Conservation (phyloP, 495 filamentous ascomycete genomes). For the Neurospora sp. region DNA sequence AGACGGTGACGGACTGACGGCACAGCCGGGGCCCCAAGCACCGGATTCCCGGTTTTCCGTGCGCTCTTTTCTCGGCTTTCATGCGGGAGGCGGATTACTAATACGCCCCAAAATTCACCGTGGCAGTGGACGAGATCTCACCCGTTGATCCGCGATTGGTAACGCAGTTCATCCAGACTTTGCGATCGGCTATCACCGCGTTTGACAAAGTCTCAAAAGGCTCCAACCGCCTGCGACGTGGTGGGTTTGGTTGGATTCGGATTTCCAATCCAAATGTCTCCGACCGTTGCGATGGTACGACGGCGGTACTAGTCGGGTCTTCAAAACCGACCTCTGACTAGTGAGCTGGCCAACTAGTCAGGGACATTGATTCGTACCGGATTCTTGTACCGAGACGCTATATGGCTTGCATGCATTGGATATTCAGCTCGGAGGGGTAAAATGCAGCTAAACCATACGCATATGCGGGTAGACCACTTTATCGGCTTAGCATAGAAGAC, state of each 20-base stretch:
- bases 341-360: neutral
- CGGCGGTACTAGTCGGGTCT: neutral
- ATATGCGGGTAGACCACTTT: too few relatives aligned
- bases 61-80: neutral
- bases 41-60: neutral
- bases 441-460: too few relatives aligned
- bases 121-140: neutral
- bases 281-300: neutral
- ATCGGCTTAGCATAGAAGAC: too few relatives aligned
- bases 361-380: neutral
- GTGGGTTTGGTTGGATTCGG: neutral
- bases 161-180: neutral
- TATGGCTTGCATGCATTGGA: too few relatives aligned
- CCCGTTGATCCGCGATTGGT: neutral
- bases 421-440: too few relatives aligned
- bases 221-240: neutral
- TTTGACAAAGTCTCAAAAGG: neutral
- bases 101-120: neutral
- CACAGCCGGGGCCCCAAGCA: neutral
- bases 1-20: neutral
- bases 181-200: neutral
- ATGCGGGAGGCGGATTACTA: neutral
- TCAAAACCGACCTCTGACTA: neutral
- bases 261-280: neutral
- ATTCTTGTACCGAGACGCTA: too few relatives aligned